Evolutionary conservation across 2,329 filamentous ascomycete species (phyloP).

Genomic region (Botrytis pseudocinerea): DNA sequence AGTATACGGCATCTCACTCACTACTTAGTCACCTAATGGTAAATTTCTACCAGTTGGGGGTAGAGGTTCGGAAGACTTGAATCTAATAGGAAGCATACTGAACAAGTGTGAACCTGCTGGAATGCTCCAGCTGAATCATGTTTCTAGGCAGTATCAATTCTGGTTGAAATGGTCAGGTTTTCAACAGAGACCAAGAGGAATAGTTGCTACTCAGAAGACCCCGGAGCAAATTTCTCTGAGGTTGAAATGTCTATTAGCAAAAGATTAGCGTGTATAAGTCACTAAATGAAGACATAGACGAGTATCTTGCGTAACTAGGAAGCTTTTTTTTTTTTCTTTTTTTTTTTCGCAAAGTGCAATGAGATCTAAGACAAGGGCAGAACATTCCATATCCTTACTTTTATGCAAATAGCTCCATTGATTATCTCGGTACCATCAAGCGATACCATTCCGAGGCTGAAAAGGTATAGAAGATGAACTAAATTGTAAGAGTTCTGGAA

Average conservation of each 20-base stretch:
- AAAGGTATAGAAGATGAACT: no score
- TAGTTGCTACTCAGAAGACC: neutral
- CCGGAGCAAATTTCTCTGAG: no score
- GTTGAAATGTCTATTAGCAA: no score
- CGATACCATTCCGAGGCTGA: neutral
- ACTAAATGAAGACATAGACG: no score
- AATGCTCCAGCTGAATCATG: neutral
- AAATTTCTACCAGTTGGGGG: neutral
- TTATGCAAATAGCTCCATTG: neutral
- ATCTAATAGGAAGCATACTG: neutral
- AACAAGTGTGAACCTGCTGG: neutral
- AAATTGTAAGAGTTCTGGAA: no score
- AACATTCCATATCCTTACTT: neutral
- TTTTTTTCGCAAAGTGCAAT: no score
- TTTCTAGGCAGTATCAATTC: neutral
- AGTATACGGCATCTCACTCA: neutral
- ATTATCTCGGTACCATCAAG: neutral
- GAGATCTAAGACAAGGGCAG: neutral
- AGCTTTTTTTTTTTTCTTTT: no score
- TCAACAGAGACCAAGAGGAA: neutral
- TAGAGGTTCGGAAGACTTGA: neutral
- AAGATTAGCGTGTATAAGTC: no score
- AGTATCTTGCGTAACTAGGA: no score
- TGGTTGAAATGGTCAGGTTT: neutral
- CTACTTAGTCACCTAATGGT: neutral